A percentile compares a stretch with the other conserved stretches of the same genome.
Evolutionary conservation across 2,329 filamentous ascomycete species (phyloP).

Genomic region (Cladophialophora psammophila): DNA sequence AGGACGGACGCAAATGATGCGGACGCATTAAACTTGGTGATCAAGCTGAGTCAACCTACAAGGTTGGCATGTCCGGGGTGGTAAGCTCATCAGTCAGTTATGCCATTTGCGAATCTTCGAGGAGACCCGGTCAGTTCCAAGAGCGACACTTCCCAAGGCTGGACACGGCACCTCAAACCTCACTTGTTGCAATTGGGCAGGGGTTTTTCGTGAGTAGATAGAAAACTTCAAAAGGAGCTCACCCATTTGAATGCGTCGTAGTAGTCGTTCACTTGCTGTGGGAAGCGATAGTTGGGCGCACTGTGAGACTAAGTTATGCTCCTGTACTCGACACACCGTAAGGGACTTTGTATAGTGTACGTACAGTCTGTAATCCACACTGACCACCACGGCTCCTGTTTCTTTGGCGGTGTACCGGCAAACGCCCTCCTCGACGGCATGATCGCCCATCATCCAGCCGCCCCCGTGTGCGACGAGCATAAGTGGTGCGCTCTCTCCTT

Average conservation of each 20-base stretch:
- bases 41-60: not conserved
- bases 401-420: too few species aligned
- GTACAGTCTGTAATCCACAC: slow-evolving; percentile 8
- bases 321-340: not conserved
- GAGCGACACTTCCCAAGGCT: not conserved
- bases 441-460: too few species aligned
- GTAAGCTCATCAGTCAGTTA: not conserved
- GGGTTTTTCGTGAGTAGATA: not conserved
- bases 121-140: not conserved
- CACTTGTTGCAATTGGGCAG: not conserved
- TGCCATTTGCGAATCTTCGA: not conserved
- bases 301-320: not conserved
- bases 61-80: not conserved
- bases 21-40: not conserved
- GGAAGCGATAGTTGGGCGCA: slow-evolving; percentile 41
- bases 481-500: not conserved
- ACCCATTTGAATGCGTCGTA: slow-evolving; percentile 34
- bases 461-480: not conserved
- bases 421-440: too few species aligned
- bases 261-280: slow-evolving; percentile 38
- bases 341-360: not conserved
- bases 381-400: too few species aligned
- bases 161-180: not conserved
- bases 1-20: too few species aligned
- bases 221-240: not conserved